Percentiles rank a stretch among this genome's conserved stretches.
These are phyloP conservation scores for Ogataea corticis DNA, from an alignment of 805 yeast species.

Conservation along the genomic window DNA sequence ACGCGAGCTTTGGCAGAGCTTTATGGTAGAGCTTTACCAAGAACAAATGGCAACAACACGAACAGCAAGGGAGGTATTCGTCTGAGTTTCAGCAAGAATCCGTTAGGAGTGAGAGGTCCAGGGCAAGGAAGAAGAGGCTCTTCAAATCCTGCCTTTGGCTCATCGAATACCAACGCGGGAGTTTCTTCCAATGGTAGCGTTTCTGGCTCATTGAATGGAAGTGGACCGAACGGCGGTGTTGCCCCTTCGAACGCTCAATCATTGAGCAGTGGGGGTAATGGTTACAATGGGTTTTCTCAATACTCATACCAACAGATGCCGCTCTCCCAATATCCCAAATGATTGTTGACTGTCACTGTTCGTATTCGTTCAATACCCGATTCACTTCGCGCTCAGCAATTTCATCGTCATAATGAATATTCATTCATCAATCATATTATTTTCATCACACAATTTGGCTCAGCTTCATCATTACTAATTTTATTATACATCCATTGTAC, in stretches of 20 bases:
- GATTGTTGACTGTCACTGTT: neutral
- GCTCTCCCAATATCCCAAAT: conserved; percentile 25
- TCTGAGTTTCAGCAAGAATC: conserved; percentile 91
- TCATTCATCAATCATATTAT: neutral
- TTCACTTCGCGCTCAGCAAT: conserved; percentile 4
- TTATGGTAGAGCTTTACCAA: conserved; percentile 87
- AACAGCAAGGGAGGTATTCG: conserved; percentile 85
- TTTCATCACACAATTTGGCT: neutral
- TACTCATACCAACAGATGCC: conserved; percentile 26
- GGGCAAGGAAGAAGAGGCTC: conserved; percentile 34
- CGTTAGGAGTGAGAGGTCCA: conserved; percentile 89
- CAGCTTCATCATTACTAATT: conserved; percentile 4
- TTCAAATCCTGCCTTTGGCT: conserved; percentile 17
- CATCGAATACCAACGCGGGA: conserved; percentile 13
- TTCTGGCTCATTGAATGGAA: conserved; percentile 7
- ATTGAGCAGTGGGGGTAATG: conserved; percentile 9
- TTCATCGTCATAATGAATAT: conserved; percentile 7
- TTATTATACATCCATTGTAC: conserved; percentile 7
- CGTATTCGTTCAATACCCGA: conserved; percentile 5
- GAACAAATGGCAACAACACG: conserved; percentile 53
- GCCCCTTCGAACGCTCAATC: conserved; percentile 10
- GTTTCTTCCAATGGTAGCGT: conserved; percentile 4
- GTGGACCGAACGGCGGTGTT: conserved; percentile 12
- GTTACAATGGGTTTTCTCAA: conserved; percentile 20
- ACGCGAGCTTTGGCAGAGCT: conserved; percentile 91